Conservation (phyloP, 2,329 filamentous ascomycete species). For the Zymoseptoria crescenta region DNA sequence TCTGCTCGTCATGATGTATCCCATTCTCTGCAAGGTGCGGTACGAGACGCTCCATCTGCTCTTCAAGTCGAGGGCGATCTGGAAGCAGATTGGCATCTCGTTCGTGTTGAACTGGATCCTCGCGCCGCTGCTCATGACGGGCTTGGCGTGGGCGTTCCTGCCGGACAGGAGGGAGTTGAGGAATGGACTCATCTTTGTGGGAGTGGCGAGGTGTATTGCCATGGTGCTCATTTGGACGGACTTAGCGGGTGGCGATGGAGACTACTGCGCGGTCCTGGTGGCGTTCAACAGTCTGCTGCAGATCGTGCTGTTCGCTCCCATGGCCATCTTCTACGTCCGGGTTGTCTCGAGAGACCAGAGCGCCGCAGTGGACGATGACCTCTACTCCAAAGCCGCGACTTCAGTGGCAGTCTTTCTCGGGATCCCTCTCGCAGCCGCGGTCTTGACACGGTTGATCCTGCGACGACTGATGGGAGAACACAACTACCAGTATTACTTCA, state of each 20-base stretch:
- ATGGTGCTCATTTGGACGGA: slow-evolving; percentile 82
- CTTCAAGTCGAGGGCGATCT: slow-evolving; percentile 54
- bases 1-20: slow-evolving; percentile 88
- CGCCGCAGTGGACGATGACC: slow-evolving; percentile 31
- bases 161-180: slow-evolving; percentile 42
- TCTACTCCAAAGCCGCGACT: slow-evolving; percentile 52
- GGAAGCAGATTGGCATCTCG: slow-evolving; percentile 73
- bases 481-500: slow-evolving; percentile 62
- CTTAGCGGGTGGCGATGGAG: slow-evolving; percentile 64
- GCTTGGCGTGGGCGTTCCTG: slow-evolving; percentile 56
- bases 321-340: slow-evolving; percentile 49
- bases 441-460: slow-evolving; percentile 63
- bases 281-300: slow-evolving; percentile 43
- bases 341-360: slow-evolving; percentile 48
- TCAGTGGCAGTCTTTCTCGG: slow-evolving; percentile 77
- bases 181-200: slow-evolving; percentile 69
- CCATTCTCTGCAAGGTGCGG: slow-evolving; percentile 78
- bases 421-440: slow-evolving; percentile 71
- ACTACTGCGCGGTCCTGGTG: slow-evolving; percentile 65
- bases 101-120: slow-evolving; percentile 75
- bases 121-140: slow-evolving; percentile 75
- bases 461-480: slow-evolving; percentile 46
- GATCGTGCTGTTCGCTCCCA: slow-evolving; percentile 39
- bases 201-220: slow-evolving; percentile 76
- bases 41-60: slow-evolving; percentile 67